Conservation (phyloP, 108 stramenopile species). For the Mediolabrus comicus region DNA sequence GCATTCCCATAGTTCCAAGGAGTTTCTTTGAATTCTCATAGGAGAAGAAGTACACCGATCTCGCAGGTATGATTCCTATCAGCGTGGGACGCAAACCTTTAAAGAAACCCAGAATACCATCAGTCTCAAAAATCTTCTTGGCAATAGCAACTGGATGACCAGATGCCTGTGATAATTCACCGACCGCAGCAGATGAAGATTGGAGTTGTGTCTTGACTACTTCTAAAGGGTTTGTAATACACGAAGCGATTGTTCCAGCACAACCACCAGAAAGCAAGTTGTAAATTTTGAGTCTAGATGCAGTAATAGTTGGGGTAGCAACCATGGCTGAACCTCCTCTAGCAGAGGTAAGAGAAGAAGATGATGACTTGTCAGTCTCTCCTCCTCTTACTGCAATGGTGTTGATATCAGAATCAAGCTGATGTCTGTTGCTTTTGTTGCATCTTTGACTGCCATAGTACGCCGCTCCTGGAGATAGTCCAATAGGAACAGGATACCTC, state of each 20-base stretch:
- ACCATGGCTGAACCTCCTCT: slow-evolving; percentile 37
- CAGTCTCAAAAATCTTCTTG: slow-evolving; percentile 62
- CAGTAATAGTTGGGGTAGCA: slow-evolving; percentile 56
- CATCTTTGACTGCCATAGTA: not conserved
- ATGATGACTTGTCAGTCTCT: not conserved
- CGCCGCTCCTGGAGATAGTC: not conserved
- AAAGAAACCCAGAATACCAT: slow-evolving; percentile 73
- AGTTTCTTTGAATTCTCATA: slow-evolving; percentile 67
- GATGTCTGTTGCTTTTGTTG: not conserved
- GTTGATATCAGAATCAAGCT: not conserved
- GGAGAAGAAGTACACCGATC: slow-evolving; percentile 89
- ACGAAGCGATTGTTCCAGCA: slow-evolving; percentile 79
- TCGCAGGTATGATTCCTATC: slow-evolving; percentile 89
- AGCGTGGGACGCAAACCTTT: slow-evolving; percentile 83
- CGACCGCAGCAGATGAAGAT: slow-evolving; percentile 61
- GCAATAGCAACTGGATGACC: slow-evolving; percentile 66
- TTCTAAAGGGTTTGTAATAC: slow-evolving; percentile 84
- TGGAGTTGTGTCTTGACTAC: slow-evolving; percentile 94
- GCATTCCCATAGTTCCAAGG: slow-evolving; percentile 49
- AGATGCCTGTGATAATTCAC: slow-evolving; percentile 38
- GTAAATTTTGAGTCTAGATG: slow-evolving; percentile 62
- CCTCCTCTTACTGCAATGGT: not conserved
- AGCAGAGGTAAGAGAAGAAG: not conserved
- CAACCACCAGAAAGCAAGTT: slow-evolving; percentile 77
- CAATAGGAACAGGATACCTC: not conserved